Conservation (phyloP, 805 yeast genomes). For the Yamadazyma laniorum region DNA sequence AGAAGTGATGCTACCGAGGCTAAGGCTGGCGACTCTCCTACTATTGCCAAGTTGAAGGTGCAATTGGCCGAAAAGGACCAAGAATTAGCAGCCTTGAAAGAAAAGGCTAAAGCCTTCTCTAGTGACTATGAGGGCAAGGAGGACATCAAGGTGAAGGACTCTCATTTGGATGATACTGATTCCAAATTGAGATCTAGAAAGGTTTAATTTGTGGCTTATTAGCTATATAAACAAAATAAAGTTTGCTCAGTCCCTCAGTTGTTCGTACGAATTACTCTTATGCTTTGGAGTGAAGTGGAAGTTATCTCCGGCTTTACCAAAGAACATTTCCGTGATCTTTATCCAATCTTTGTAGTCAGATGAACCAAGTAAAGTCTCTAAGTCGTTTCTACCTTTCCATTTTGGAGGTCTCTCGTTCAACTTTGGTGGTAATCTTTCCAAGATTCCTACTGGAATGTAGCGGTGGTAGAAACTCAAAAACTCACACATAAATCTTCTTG, state of each 20-base stretch:
- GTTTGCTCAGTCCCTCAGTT: background rate
- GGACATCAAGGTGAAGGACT: conserved; percentile 4
- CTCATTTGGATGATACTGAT: conserved; percentile 7
- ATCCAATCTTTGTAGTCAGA: conserved; percentile 92
- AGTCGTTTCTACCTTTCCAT: conserved; percentile 90
- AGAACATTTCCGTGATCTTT: conserved; percentile 89
- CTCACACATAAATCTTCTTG: conserved; percentile 91
- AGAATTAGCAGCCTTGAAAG: conserved; percentile 65
- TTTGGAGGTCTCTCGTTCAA: conserved; percentile 91
- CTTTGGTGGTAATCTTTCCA: conserved; percentile 84
- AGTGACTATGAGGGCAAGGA: conserved; percentile 49
- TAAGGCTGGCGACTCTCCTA: conserved; percentile 30
- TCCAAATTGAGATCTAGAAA: conserved; percentile 16
- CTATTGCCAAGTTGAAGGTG: conserved; percentile 46
- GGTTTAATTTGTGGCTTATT: conserved; percentile 3
- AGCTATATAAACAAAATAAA: background rate
- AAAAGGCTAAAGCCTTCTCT: conserved; percentile 65
- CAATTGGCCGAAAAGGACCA: conserved; percentile 54
- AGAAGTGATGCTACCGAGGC: conserved; percentile 13
- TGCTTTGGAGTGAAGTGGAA: conserved; percentile 91
- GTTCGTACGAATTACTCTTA: conserved; percentile 77
- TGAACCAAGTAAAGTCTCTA: conserved; percentile 86
- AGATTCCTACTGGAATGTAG: conserved; percentile 89
- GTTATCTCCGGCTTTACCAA: conserved; percentile 76
- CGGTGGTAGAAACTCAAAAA: conserved; percentile 91